Percentiles rank a stretch among this genome's conserved stretches.
phyloP scores from a whole-genome alignment of 257 asterid species.

The Solanum chiquidenum region DNA sequence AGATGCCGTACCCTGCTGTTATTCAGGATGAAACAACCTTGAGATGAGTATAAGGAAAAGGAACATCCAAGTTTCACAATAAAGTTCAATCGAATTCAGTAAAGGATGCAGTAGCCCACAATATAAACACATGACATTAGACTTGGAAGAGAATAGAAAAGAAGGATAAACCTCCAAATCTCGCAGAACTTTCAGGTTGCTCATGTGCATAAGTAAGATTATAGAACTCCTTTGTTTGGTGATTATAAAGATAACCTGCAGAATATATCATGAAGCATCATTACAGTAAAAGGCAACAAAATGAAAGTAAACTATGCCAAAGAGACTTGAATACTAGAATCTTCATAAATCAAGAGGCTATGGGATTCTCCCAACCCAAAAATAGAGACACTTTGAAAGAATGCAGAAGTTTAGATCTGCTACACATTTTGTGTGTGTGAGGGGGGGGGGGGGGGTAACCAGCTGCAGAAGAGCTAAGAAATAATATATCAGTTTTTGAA shows the following conservation, averaged over 20 bases:
- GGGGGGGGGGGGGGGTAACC: not conserved
- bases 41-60: not conserved
- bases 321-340: not conserved
- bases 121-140: not conserved
- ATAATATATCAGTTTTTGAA: not conserved
- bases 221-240: slow-evolving; percentile 89
- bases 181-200: slow-evolving; percentile 89
- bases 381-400: not conserved
- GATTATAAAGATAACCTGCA: slow-evolving; percentile 94
- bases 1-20: not conserved
- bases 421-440: not conserved
- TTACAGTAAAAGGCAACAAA: not conserved
- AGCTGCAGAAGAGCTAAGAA: not conserved
- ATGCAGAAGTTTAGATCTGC: not conserved
- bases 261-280: not conserved
- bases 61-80: not conserved
- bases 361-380: not conserved
- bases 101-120: not conserved
- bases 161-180: slow-evolving; percentile 68
- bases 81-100: not conserved
- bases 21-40: not conserved
- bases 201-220: slow-evolving; percentile 93
- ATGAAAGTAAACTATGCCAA: not conserved
- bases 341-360: not conserved
- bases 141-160: not conserved